phyloP scores from a whole-genome alignment of 164 flowering plant genomes.

The Berberis vulgaris region DNA sequence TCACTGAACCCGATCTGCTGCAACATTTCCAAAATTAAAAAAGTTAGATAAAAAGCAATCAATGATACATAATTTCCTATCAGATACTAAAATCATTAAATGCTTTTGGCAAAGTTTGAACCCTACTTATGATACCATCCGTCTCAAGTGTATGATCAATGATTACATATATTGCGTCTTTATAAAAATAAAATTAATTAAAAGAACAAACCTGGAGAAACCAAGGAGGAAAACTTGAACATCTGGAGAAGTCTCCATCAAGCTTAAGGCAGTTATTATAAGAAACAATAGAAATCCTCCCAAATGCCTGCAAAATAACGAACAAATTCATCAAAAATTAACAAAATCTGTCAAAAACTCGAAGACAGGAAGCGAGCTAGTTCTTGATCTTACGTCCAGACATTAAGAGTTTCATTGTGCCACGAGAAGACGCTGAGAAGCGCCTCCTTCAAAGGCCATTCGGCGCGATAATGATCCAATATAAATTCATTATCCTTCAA shows the following conservation, averaged over 20 bases:
- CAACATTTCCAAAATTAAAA: too few relatives aligned
- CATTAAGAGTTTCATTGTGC: slow-evolving; percentile 93
- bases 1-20: too few relatives aligned
- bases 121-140: too few relatives aligned
- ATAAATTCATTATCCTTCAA: slow-evolving; percentile 85
- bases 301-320: slow-evolving; percentile 55
- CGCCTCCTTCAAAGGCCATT: slow-evolving; percentile 78
- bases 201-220: slow-evolving; percentile 17
- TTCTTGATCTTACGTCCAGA: slow-evolving; percentile 70
- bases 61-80: too few relatives aligned
- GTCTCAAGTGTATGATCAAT: too few relatives aligned
- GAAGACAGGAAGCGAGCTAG: background rate
- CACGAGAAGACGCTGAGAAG: slow-evolving; percentile 59
- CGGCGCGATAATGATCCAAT: slow-evolving; percentile 62
- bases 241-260: slow-evolving; percentile 28
- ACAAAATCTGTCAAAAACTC: background rate
- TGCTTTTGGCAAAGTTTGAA: too few relatives aligned
- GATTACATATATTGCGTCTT: background rate
- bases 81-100: too few relatives aligned
- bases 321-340: background rate
- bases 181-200: background rate
- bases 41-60: too few relatives aligned
- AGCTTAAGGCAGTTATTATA: slow-evolving; percentile 46
- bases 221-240: slow-evolving; percentile 11
- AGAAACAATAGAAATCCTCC: slow-evolving; percentile 66